Evolutionary conservation across 139 green algal species (phyloP), one percentile per base, ranked within the genome.

Genomic region (Mychonastes homosphaera): DNA sequence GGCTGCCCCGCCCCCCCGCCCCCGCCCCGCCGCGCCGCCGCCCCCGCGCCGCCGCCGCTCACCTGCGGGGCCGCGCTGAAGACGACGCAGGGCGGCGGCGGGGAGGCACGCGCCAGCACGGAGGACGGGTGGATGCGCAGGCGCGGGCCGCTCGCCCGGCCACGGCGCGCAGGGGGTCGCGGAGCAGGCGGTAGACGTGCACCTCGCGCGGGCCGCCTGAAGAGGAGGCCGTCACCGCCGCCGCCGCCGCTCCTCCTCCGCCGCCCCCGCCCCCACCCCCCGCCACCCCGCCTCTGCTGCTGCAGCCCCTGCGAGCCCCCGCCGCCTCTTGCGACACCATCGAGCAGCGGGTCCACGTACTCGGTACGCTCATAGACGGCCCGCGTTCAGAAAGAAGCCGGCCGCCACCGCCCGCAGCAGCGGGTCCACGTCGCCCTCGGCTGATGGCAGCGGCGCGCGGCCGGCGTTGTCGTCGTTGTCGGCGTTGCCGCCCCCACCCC

Each of bases 371-470:
- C 66, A 51, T 74, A 84, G 46, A 64, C 61, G 4, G 72, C 80
- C n/a, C 3, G 81, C 84, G 49, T 84, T 85, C 28, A 77, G 59
- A 58, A 88, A 88, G 44, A 83, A 71, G 9, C 84, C 84, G 19
- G 70, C 58, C 2, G 70, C 58, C 2, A 83, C 32, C 21, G 69
- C 68, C 43, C 63, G 65, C 5, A 65, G 57, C 21, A 79, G n/a
- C n/a, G n/a, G n/a, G n/a, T n/a, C n/a, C n/a, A n/a, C n/a, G n/a
- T n/a, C n/a, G n/a, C n/a, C n/a, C n/a, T n/a, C n/a, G n/a, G n/a
- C n/a, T n/a, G n/a, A n/a, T n/a, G n/a, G n/a, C n/a, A n/a, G n/a
- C n/a, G n/a, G n/a, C n/a, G n/a, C n/a, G n/a, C n/a, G n/a, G n/a
- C n/a, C n/a, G n/a, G n/a, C n/a, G n/a, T n/a, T n/a, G n/a, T n/a